Evolutionary conservation across 352 stramenopile species (phyloP).

Genomic region (Vaucheria bursata): DNA sequence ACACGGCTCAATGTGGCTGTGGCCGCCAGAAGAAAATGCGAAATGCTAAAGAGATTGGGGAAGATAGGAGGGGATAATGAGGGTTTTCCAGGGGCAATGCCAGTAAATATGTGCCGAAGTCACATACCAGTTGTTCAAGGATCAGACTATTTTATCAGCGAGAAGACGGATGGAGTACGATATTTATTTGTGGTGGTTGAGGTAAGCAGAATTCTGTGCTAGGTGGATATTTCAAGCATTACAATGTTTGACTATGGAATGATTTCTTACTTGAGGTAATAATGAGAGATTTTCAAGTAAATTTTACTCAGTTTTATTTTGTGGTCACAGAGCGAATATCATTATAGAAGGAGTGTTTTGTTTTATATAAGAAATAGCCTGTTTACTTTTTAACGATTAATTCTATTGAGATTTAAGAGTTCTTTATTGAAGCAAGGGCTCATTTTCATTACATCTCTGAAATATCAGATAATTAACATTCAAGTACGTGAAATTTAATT

Average conservation of each 20-base stretch:
- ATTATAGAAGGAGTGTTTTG: too few species aligned
- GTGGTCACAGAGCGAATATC: too few species aligned
- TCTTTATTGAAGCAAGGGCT: too few species aligned
- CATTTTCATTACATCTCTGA: too few species aligned
- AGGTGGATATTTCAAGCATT: background rate
- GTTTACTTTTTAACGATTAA: too few species aligned
- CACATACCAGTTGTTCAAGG: conserved; percentile 59
- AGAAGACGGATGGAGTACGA: conserved; percentile 79
- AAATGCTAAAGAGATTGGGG: background rate
- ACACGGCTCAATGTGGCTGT: conserved; percentile 31
- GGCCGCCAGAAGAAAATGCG: conserved; percentile 11
- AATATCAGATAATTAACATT: too few species aligned
- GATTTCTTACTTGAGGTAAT: background rate
- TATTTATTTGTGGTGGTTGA: conserved; percentile 74
- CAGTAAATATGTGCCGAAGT: conserved; percentile 75
- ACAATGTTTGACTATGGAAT: background rate
- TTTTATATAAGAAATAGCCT: too few species aligned
- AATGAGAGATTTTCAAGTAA: too few species aligned
- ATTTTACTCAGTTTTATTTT: too few species aligned
- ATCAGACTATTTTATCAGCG: conserved; percentile 71
- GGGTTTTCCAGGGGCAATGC: conserved; percentile 73
- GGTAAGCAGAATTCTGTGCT: conserved; percentile 50
- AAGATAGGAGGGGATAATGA: conserved; percentile 14
- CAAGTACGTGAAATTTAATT: too few species aligned
- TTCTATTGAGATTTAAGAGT: too few species aligned